phyloP scores from a whole-genome alignment of 768 basidiomycete species.

The Galerina sulciceps region DNA sequence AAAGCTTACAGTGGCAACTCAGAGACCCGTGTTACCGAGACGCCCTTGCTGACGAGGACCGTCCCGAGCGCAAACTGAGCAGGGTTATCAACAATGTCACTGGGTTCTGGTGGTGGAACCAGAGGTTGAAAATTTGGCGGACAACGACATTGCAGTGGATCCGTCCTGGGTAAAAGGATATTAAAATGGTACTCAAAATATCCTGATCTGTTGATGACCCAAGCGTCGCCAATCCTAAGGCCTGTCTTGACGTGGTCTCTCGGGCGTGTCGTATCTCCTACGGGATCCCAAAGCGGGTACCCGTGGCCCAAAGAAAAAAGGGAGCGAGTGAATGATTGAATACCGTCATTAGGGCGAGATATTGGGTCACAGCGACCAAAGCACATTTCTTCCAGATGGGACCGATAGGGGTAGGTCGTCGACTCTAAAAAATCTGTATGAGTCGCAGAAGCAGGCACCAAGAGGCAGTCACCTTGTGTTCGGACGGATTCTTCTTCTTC shows the following conservation, averaged over 20 bases:
- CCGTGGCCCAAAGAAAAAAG: constrained; percentile 11
- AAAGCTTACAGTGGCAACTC: constrained; percentile 4
- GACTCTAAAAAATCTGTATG: too few species aligned
- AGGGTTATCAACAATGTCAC: background rate
- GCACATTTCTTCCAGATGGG: too few species aligned
- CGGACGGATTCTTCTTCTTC: too few species aligned
- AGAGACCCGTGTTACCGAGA: background rate
- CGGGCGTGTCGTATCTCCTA: background rate
- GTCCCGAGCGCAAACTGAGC: constrained; percentile 9
- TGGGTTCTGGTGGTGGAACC: background rate
- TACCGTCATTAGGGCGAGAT: background rate
- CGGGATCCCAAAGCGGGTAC: constrained; percentile 8
- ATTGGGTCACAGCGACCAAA: background rate
- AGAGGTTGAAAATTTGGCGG: constrained; percentile 2
- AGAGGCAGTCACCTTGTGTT: too few species aligned
- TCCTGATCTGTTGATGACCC: background rate
- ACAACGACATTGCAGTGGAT: background rate
- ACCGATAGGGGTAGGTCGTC: too few species aligned
- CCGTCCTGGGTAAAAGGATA: background rate
- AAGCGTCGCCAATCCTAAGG: constrained; percentile 9
- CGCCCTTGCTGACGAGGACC: constrained; percentile 5
- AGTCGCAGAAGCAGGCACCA: too few species aligned
- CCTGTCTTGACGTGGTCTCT: background rate
- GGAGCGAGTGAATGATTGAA: constrained; percentile 3
- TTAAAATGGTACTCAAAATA: constrained; percentile 12